Percentiles rank a stretch among this genome's conserved stretches.
These are phyloP conservation scores for Oryza longistaminata DNA, from an alignment of 176 grass and related monocot genomes.

Conservation along the genomic window DNA sequence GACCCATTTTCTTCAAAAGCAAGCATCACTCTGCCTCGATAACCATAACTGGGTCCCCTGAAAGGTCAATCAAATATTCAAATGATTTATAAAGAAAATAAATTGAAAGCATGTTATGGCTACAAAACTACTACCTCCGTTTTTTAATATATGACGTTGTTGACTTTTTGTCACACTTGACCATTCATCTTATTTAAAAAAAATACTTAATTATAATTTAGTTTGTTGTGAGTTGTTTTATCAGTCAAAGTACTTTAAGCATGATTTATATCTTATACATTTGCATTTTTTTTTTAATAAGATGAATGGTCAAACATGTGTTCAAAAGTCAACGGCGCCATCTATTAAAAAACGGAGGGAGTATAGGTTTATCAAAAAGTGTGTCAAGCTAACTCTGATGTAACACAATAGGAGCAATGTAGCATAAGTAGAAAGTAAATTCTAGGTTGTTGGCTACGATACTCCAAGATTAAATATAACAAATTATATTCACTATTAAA, in stretches of 20 bases:
- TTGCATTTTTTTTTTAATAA: too few species aligned
- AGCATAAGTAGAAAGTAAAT: slow-evolving; percentile 7
- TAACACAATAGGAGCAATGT: background rate
- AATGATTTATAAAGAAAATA: slow-evolving; percentile 5
- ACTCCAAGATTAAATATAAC: background rate
- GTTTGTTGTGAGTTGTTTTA: too few species aligned
- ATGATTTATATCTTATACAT: too few species aligned
- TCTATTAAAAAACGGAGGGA: background rate
- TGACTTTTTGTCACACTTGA: too few species aligned
- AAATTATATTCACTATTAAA: background rate
- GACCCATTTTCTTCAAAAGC: slow-evolving; percentile 96
- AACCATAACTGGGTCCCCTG: slow-evolving; percentile 87
- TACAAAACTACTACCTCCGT: background rate
- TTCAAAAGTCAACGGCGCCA: too few species aligned
- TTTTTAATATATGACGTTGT: too few species aligned
- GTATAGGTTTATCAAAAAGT: background rate
- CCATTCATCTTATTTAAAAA: too few species aligned
- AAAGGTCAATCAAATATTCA: slow-evolving; percentile 36
- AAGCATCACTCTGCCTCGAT: slow-evolving; percentile 91
- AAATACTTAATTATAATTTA: too few species aligned
- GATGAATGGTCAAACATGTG: too few species aligned
- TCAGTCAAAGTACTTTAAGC: too few species aligned
- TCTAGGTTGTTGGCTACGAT: background rate
- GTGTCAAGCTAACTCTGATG: background rate
- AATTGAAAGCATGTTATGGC: slow-evolving; percentile 1